Evolutionary conservation across 202 grass and related monocot species (phyloP), one percentile per base, ranked within the genome.

Genomic region (Saccharum hybrid): DNA sequence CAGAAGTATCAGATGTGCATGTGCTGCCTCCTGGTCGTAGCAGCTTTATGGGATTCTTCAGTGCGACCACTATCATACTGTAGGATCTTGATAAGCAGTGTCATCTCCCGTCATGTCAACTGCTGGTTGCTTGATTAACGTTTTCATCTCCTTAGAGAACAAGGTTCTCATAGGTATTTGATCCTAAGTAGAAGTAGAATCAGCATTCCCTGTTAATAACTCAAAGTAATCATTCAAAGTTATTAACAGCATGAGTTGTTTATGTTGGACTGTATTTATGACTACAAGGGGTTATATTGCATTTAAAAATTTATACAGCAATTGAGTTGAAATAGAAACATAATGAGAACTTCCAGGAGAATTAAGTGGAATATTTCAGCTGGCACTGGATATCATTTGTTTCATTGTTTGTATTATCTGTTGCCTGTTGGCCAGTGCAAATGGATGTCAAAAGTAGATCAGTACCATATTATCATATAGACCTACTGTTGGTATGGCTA

Each of bases 161-260:
- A 63, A 18, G 41, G 6, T 77, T 42, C 23, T 66, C 0, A 68
- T 22, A 82, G 43, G 62, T 70, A 10, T 11, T 42, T 0, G 2
- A 12, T 70, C 67, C 33, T 36, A 4, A 64, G 61, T 41, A 4
- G 61, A 36, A 30, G 52, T 64, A 56, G 63, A 82, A 28, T 48
- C 51, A 19, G 39, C 1, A 66, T 42, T 48, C 6, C 38, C 48
- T 1, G 4, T 23, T 41, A 87, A 87, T 86, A 38, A 19, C 52
- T 23, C 11, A 9, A 76, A 37, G 71, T 21, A 26, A 36, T 40
- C 71, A 21, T n/a, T 19, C 30, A 7, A 56, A 40, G 10, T 40
- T 60, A 39, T 60, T 22, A 13, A 40, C 34, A 15, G 10, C 10
- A 2, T 7, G 16, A 74, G 16, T n/a, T 40, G 15, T 37, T 38